A percentile compares a stretch with the other conserved stretches of the same genome.
These are phyloP conservation scores for Ceratonia siliqua DNA, from an alignment of 306 rosid genomes.

Conservation along the genomic window DNA sequence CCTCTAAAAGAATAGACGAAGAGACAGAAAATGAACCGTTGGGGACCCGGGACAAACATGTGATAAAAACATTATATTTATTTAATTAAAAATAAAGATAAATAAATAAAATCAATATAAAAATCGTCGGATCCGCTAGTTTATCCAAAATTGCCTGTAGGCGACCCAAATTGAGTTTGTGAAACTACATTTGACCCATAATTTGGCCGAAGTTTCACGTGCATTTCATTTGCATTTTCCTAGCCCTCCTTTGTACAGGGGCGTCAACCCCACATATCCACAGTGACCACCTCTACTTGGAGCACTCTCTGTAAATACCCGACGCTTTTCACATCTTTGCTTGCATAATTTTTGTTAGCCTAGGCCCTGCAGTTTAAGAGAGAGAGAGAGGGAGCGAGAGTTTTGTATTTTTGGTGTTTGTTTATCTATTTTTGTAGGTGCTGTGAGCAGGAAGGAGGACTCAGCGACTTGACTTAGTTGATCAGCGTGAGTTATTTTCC, in stretches of 20 bases:
- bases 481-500: constrained; percentile 37
- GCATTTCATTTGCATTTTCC: constrained; percentile 29
- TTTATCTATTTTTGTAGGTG: constrained; percentile 32
- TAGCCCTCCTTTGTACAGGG: constrained; percentile 12
- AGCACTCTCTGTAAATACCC: constrained; percentile 52
- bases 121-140: constrained; percentile 30
- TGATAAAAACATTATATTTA: background rate
- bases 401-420: background rate
- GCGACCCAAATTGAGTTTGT: background rate
- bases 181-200: constrained; percentile 14
- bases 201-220: constrained; percentile 33
- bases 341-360: constrained; percentile 24
- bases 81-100: background rate
- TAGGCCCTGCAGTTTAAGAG: constrained; percentile 23
- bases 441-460: constrained; percentile 13
- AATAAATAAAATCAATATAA: background rate
- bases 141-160: constrained; percentile 42
- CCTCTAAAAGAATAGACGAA: too few species aligned
- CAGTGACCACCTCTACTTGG: constrained; percentile 31
- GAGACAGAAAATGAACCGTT: constrained; percentile 38
- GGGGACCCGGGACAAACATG: constrained; percentile 43
- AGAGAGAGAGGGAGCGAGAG: constrained; percentile 39
- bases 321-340: constrained; percentile 2
- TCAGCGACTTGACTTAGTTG: constrained; percentile 26
- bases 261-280: constrained; percentile 49